Evolutionary conservation across 192 early-diverging fungal species (phyloP).

Genomic region (Mortierella antarctica): DNA sequence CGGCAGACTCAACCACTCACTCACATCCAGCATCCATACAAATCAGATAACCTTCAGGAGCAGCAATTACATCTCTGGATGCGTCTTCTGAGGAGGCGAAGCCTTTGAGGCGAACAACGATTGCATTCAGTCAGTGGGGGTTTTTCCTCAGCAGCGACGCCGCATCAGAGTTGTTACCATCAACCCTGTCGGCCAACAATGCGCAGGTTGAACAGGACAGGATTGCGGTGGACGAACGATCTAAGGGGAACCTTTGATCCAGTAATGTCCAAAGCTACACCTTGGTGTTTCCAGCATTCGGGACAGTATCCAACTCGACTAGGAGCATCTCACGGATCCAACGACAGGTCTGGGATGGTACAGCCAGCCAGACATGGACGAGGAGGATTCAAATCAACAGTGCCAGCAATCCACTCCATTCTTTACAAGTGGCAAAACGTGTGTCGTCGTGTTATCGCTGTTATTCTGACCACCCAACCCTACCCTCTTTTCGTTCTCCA

Average conservation of each 20-base stretch:
- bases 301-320: background rate
- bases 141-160: too few relatives aligned
- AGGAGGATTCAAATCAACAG: too few relatives aligned
- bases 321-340: background rate
- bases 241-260: conserved; percentile 13
- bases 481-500: conserved; percentile 2
- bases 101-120: background rate
- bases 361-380: too few relatives aligned
- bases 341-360: too few relatives aligned
- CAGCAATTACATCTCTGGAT: too few relatives aligned
- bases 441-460: background rate
- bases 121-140: background rate
- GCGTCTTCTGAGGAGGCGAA: background rate
- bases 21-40: too few relatives aligned
- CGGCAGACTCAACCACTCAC: too few relatives aligned
- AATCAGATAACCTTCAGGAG: too few relatives aligned
- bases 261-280: background rate
- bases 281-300: background rate
- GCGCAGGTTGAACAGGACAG: background rate
- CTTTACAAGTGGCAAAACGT: too few relatives aligned
- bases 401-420: background rate
- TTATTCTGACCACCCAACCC: background rate
- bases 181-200: background rate
- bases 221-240: too few relatives aligned
- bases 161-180: too few relatives aligned